Evolutionary conservation across 108 stramenopile species (phyloP), one percentile per base, ranked within the genome.

Genomic region (Heterococcus sp.): DNA sequence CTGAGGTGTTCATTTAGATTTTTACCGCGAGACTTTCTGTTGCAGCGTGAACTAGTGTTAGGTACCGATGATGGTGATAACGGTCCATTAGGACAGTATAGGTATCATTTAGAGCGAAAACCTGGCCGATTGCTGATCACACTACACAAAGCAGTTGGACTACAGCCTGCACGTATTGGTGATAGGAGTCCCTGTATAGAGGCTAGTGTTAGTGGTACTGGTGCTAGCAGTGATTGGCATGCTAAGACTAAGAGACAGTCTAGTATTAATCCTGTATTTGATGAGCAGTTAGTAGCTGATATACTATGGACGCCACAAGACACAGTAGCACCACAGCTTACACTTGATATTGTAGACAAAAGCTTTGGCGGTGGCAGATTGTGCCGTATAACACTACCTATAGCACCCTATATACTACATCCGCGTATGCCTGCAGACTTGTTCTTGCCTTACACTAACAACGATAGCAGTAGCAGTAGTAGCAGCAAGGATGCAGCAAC

Each of bases 31-130:
- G 75, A 67, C 65, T 75, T 75, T 29, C 65, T 75, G 75, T 37
- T 68, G 35, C 75, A 75, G 35, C 29, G 32, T 37, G 75, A 75
- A 26, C 0, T 75, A 5, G 65, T 35, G 5, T 64, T 35, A 5
- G 63, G 75, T 1, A 65, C 66, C n/a, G 75, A 75, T 37, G 75
- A 75, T 30, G 75, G 75, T 2, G 75, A 75, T 27, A 75, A 75
- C 34, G 75, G 75, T 37, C 75, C 75, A 0, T 0, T 66, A 27
- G 75, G 66, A 31, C 29, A 37, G 14, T 37, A 37, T 5, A 3
- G 71, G 5, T 71, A 71, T 14, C 14, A 3, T 0, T 14, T 71
- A 29, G 71, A 71, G 36, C 71, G 71, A 38, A 37, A 38, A 33
- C 71, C 71, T 4, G 71, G 71, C 3, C 29, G 71, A 4, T 38